These are phyloP conservation scores for Phytophthora tubulina DNA, from an alignment of 352 stramenopile genomes.

Conservation along the genomic window DNA sequence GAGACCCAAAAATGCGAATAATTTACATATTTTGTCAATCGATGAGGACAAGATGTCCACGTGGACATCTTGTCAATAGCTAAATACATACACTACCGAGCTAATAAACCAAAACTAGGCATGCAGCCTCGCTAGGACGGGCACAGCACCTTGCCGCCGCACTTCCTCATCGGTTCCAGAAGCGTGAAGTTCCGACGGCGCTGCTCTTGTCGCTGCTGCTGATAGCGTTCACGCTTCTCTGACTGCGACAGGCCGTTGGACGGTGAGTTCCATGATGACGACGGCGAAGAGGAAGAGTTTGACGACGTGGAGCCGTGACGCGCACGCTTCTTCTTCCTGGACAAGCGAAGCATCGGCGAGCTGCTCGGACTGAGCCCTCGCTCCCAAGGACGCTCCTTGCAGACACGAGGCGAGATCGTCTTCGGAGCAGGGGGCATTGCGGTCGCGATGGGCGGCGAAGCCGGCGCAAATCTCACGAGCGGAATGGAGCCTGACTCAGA, in stretches of 20 bases:
- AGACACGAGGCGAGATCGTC: constrained; percentile 24
- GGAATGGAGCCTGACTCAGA: constrained; percentile 11
- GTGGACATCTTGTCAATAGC: constrained; percentile 4
- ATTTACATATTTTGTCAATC: constrained; percentile 11
- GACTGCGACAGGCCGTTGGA: constrained; percentile 42
- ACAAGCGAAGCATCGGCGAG: constrained; percentile 43
- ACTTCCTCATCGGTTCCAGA: constrained; percentile 38
- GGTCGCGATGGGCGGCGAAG: constrained; percentile 34
- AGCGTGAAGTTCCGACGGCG: constrained; percentile 43
- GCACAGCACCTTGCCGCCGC: constrained; percentile 44
- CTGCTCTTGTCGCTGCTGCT: constrained; percentile 45
- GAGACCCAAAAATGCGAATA: too few species aligned
- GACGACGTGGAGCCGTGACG: constrained; percentile 58
- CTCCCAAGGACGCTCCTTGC: constrained; percentile 48
- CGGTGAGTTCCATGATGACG: constrained; percentile 28
- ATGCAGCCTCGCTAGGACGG: constrained; percentile 35
- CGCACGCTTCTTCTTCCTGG: constrained; percentile 75
- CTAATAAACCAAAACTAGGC: constrained; percentile 39
- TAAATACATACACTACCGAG: constrained; percentile 19
- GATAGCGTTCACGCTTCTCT: constrained; percentile 46
- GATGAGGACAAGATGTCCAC: constrained; percentile 9
- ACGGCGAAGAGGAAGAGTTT: constrained; percentile 31
- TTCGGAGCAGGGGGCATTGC: constrained; percentile 20
- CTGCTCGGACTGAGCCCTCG: constrained; percentile 38
- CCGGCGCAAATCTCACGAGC: constrained; percentile 19